A percentile compares a stretch with the other conserved stretches of the same genome.
These are phyloP conservation scores for Oenanthe javanica DNA, from an alignment of 140 eudicot genomes.

Conservation along the genomic window DNA sequence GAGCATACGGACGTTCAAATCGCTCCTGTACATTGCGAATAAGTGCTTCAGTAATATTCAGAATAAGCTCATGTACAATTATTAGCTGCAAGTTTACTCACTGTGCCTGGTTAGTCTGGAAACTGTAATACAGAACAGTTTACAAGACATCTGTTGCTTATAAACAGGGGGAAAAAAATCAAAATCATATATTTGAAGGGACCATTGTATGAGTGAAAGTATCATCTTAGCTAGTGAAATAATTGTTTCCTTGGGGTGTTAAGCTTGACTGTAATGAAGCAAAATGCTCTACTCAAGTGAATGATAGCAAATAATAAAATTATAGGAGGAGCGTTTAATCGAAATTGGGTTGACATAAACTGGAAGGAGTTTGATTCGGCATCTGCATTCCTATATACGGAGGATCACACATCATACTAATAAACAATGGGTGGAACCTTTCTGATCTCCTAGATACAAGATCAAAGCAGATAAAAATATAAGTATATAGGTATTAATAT, in stretches of 20 bases:
- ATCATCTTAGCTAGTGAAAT: background rate
- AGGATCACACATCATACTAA: background rate
- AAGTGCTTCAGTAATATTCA: background rate
- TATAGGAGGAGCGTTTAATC: background rate
- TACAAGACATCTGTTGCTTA: background rate
- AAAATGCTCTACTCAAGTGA: background rate
- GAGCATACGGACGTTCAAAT: constrained; percentile 81
- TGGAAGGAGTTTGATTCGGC: background rate
- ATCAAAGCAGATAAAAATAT: background rate
- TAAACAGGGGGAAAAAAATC: background rate
- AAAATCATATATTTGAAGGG: background rate
- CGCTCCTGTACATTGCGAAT: constrained; percentile 41
- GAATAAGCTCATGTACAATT: background rate
- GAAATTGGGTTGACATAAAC: background rate
- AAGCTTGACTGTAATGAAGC: background rate
- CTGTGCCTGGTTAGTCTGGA: constrained; percentile 79
- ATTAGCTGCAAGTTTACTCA: constrained; percentile 19
- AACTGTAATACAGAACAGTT: constrained; percentile 37
- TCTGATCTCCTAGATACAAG: background rate
- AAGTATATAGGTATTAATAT: background rate
- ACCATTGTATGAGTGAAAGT: background rate
- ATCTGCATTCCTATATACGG: background rate
- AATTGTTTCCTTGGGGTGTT: background rate
- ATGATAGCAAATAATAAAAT: background rate
- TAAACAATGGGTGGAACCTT: background rate